A percentile compares a stretch with the other conserved stretches of the same genome.
phyloP scores from a whole-genome alignment of 1,284 basidiomycete genomes.

The Coniophora puteana region DNA sequence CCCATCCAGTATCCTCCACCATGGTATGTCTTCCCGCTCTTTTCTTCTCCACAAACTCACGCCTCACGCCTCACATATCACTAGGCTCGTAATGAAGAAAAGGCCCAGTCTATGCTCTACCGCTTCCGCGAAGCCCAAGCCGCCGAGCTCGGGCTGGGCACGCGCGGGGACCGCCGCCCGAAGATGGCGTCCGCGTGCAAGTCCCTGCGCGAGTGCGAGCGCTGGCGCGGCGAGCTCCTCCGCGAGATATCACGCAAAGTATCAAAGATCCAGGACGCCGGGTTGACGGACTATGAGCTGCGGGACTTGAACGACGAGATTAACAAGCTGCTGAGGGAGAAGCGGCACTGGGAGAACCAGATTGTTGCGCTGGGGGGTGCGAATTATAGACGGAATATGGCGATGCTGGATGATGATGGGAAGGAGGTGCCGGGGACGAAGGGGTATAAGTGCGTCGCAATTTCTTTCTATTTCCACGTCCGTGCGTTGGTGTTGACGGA shows the following conservation, averaged over 20 bases:
- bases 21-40: too few relatives aligned
- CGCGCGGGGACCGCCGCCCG: conserved; percentile 78
- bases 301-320: conserved; percentile 96
- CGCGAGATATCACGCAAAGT: conserved; percentile 96
- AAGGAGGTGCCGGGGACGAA: conserved; percentile 96
- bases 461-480: background rate
- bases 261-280: conserved; percentile 96
- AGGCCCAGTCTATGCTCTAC: conserved; percentile 97
- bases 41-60: too few relatives aligned
- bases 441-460: conserved; percentile 88
- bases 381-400: conserved; percentile 89
- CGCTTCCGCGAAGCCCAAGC: conserved; percentile 98
- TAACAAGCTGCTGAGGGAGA: conserved; percentile 93
- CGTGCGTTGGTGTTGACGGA: conserved; percentile 5
- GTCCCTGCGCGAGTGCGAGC: conserved; percentile 89
- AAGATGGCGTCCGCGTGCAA: conserved; percentile 90
- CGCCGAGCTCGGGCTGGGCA: conserved; percentile 88
- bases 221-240: conserved; percentile 94
- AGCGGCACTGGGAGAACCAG: conserved; percentile 97
- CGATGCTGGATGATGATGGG: conserved; percentile 91
- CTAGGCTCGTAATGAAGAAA: conserved; percentile 95
- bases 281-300: conserved; percentile 93
- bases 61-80: too few relatives aligned
- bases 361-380: conserved; percentile 94
- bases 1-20: too few relatives aligned